These are phyloP conservation scores for Nemania sp. DNA, from an alignment of 2,329 filamentous ascomycete genomes.

Conservation along the genomic window DNA sequence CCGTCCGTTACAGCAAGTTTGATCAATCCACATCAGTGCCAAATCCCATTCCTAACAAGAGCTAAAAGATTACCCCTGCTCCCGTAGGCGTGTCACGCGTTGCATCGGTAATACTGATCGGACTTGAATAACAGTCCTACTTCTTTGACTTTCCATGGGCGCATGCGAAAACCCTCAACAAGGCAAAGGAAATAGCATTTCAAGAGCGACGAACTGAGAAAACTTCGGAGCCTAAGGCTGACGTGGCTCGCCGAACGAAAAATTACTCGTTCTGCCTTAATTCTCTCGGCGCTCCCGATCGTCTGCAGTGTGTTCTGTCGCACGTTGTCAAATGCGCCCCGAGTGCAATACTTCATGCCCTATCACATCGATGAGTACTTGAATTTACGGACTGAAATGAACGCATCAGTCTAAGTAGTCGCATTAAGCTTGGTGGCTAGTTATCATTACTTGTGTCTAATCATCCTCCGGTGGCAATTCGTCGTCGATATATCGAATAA, in stretches of 20 bases:
- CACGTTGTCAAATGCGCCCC: not conserved
- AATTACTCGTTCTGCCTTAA: too few species aligned
- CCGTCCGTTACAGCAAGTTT: conserved; percentile 2
- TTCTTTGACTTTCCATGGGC: too few species aligned
- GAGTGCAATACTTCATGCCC: not conserved
- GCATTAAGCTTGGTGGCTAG: not conserved
- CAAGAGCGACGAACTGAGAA: too few species aligned
- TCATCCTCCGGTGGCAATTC: conserved; percentile 97
- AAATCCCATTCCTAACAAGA: not conserved
- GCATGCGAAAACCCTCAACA: too few species aligned
- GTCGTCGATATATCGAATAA: conserved; percentile 95
- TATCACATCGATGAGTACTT: not conserved
- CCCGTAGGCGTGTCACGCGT: too few species aligned
- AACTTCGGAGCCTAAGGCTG: too few species aligned
- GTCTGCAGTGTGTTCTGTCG: not conserved
- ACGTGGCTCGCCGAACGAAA: too few species aligned
- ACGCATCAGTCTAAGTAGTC: not conserved
- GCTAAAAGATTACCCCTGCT: not conserved
- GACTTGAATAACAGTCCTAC: too few species aligned
- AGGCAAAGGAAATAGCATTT: too few species aligned
- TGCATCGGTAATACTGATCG: too few species aligned
- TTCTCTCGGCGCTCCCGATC: too few species aligned
- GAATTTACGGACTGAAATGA: too few species aligned
- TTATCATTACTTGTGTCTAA: conserved; percentile 46
- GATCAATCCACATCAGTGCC: not conserved